These are phyloP conservation scores for Abrus precatorius DNA, from an alignment of 306 rosid species.

Conservation along the genomic window DNA sequence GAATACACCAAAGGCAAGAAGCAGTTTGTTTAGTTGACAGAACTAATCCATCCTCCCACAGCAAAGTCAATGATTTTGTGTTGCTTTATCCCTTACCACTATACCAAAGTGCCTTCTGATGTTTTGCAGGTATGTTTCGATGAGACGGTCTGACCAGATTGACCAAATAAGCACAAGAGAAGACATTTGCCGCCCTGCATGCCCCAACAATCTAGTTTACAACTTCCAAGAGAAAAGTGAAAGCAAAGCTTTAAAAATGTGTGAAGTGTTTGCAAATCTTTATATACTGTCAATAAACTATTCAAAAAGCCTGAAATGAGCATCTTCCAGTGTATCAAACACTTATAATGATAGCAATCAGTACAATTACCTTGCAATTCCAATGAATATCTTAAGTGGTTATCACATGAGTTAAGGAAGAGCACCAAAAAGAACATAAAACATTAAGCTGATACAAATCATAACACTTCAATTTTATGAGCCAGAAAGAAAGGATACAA, in stretches of 20 bases:
- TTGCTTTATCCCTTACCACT: conserved; percentile 71
- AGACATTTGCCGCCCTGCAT: conserved; percentile 94
- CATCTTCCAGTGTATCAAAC: conserved; percentile 29
- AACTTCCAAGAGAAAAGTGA: conserved; percentile 35
- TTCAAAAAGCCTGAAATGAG: conserved; percentile 40
- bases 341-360: conserved; percentile 30
- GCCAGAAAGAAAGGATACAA: conserved; percentile 78
- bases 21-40: conserved; percentile 21
- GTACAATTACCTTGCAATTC: conserved; percentile 83
- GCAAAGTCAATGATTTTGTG: conserved; percentile 35
- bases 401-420: conserved; percentile 67
- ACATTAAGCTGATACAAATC: conserved; percentile 39
- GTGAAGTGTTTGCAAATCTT: conserved; percentile 6
- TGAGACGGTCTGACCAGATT: conserved; percentile 85
- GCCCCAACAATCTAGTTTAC: conserved; percentile 36
- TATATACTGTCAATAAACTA: conserved; percentile 20
- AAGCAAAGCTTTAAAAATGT: neutral
- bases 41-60: conserved; percentile 36
- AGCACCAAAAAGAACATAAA: conserved; percentile 47
- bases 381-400: conserved; percentile 79
- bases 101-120: conserved; percentile 97
- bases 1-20: conserved; percentile 26
- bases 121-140: conserved; percentile 80
- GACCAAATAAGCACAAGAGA: conserved; percentile 93
- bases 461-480: conserved; percentile 29